phyloP scores from a whole-genome alignment of 495 filamentous ascomycete genomes.

The Peziza echinospora region DNA sequence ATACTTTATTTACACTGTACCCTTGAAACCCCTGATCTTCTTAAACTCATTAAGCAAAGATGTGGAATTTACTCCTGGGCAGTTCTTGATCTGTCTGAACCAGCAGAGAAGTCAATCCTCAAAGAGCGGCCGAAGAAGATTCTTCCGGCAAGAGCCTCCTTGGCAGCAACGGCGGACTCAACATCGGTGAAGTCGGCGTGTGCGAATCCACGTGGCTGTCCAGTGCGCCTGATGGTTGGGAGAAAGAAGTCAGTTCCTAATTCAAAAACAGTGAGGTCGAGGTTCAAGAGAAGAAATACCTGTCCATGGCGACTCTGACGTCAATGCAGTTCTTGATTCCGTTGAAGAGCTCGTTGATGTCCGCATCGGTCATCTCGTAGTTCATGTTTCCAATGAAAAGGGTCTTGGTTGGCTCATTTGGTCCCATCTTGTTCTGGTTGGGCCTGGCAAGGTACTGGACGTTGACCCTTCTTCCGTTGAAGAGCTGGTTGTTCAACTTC shows the following conservation, averaged over 20 bases:
- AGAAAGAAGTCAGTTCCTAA: too few species aligned
- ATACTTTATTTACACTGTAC: too few species aligned
- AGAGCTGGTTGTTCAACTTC: slow-evolving; percentile 43
- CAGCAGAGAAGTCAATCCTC: slow-evolving; percentile 37
- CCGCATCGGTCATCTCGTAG: slow-evolving; percentile 71
- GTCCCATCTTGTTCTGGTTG: background rate
- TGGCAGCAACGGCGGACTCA: slow-evolving; percentile 35
- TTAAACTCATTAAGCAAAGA: too few species aligned
- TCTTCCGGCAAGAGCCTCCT: slow-evolving; percentile 32
- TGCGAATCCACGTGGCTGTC: slow-evolving; percentile 69
- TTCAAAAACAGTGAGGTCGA: background rate
- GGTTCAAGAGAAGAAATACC: slow-evolving; percentile 23
- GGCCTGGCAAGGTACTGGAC: slow-evolving; percentile 28
- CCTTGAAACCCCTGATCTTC: too few species aligned
- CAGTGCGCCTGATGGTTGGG: slow-evolving; percentile 37
- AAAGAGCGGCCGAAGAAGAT: slow-evolving; percentile 44
- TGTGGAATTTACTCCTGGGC: too few species aligned
- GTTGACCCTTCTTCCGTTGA: slow-evolving; percentile 55
- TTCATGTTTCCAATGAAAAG: slow-evolving; percentile 81
- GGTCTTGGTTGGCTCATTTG: slow-evolving; percentile 34
- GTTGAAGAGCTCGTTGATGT: slow-evolving; percentile 62
- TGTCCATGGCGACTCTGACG: slow-evolving; percentile 75
- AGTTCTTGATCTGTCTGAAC: too few species aligned
- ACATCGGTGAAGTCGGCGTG: slow-evolving; percentile 67
- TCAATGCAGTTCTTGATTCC: slow-evolving; percentile 51